These are phyloP conservation scores for Nakazawaea holstii DNA, from an alignment of 805 yeast genomes.

Conservation along the genomic window DNA sequence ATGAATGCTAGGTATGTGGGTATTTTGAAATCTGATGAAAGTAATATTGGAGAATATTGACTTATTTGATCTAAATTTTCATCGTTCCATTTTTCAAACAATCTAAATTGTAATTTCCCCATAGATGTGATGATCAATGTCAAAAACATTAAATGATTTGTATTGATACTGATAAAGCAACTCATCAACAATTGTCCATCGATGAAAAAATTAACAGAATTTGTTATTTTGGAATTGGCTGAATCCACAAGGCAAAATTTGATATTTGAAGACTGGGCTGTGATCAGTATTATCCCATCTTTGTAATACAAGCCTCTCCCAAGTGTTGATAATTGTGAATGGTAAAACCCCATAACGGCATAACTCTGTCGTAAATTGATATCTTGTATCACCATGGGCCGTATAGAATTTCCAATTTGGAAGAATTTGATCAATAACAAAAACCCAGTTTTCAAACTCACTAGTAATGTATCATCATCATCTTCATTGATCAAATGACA, in stretches of 20 bases:
- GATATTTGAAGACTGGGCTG: slow-evolving; percentile 19
- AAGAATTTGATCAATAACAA: slow-evolving; percentile 18
- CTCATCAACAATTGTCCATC: slow-evolving; percentile 19
- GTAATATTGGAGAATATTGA: slow-evolving; percentile 17
- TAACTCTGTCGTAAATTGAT: slow-evolving; percentile 12
- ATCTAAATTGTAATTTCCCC: slow-evolving; percentile 18
- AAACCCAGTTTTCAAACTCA: slow-evolving; percentile 18
- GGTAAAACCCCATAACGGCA: slow-evolving; percentile 9
- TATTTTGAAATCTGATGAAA: slow-evolving; percentile 21
- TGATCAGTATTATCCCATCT: slow-evolving; percentile 16
- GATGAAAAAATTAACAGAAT: slow-evolving; percentile 18
- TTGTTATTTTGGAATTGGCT: slow-evolving; percentile 4
- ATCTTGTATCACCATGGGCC: slow-evolving; percentile 17
- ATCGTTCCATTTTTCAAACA: slow-evolving; percentile 18
- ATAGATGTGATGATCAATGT: slow-evolving; percentile 17
- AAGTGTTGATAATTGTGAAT: slow-evolving; percentile 12
- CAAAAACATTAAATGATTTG: slow-evolving; percentile 17
- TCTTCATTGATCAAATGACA: slow-evolving; percentile 4
- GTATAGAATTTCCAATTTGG: slow-evolving; percentile 12
- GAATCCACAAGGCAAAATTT: slow-evolving; percentile 1
- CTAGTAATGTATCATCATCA: slow-evolving; percentile 19
- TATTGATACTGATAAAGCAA: slow-evolving; percentile 14
- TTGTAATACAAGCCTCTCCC: slow-evolving; percentile 16
- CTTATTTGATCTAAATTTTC: slow-evolving; percentile 11
- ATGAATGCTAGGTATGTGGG: slow-evolving; percentile 24